These are phyloP conservation scores for Hemerocallis citrina DNA, from an alignment of 106 monocot species.

Conservation along the genomic window DNA sequence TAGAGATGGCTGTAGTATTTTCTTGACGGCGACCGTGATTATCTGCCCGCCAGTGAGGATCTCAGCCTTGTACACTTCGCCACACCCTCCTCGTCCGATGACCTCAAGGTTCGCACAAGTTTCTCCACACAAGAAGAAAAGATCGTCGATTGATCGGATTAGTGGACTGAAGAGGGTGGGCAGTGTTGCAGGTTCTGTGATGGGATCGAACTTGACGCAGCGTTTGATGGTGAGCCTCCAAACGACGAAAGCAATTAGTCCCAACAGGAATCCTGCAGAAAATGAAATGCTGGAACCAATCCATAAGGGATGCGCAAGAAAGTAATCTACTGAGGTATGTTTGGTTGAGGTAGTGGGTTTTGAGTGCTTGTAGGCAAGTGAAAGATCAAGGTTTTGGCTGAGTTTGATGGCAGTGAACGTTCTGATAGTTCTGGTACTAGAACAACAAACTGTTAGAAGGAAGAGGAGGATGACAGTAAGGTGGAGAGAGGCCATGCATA, in stretches of 20 bases:
- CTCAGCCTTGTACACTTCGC: conserved; percentile 35
- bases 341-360: not conserved
- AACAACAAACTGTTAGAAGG: not conserved
- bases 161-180: conserved; percentile 18
- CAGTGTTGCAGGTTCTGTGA: not conserved
- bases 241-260: conserved; percentile 4
- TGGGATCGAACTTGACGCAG: not conserved
- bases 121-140: not conserved
- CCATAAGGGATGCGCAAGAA: conserved; percentile 8
- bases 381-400: not conserved
- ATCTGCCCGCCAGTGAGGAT: conserved; percentile 1
- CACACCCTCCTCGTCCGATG: conserved; percentile 39
- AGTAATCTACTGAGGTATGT: not conserved
- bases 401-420: not conserved
- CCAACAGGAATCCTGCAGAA: not conserved
- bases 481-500: not conserved
- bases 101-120: conserved; percentile 8
- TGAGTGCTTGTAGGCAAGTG: too few species aligned
- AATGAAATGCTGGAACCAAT: conserved; percentile 7
- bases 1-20: conserved; percentile 12
- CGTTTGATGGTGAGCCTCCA: not conserved
- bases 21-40: conserved; percentile 33
- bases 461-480: not conserved
- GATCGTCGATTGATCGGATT: not conserved
- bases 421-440: not conserved